Conservation (phyloP, 2,329 filamentous ascomycete species). For the Epichloe hybrida region DNA sequence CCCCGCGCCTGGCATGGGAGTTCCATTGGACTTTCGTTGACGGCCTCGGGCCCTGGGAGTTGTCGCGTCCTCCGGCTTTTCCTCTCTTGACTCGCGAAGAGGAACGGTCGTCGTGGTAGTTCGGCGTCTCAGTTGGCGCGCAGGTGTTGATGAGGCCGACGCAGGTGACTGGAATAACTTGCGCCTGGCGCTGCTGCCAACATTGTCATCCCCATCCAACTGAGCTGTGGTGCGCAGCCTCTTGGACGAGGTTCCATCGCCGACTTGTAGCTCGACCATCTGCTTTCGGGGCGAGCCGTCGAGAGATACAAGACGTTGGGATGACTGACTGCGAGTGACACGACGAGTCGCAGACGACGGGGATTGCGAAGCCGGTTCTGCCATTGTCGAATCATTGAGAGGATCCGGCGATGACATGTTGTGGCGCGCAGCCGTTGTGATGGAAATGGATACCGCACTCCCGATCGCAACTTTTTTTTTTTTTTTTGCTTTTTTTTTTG, state of each 20-base stretch:
- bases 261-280: conserved; percentile 43
- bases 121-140: conserved; percentile 20
- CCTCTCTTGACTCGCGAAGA: conserved; percentile 28
- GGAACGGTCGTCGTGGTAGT: conserved; percentile 38
- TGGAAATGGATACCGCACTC: conserved; percentile 16
- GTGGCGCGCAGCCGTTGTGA: conserved; percentile 10
- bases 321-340: conserved; percentile 31
- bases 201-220: conserved; percentile 9
- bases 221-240: conserved; percentile 42
- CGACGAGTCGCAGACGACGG: conserved; percentile 26
- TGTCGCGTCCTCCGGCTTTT: conserved; percentile 16
- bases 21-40: conserved; percentile 37
- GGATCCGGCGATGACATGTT: conserved; percentile 39
- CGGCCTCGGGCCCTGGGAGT: conserved; percentile 32
- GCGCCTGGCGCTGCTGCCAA: conserved; percentile 22
- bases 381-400: conserved; percentile 27
- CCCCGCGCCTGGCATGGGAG: conserved; percentile 30
- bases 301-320: conserved; percentile 24
- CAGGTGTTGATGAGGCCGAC: conserved; percentile 18
- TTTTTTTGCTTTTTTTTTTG: not conserved
- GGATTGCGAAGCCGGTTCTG: conserved; percentile 16
- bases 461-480: not conserved
- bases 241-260: conserved; percentile 35
- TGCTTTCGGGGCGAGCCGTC: conserved; percentile 38
- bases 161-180: conserved; percentile 32